A percentile compares a stretch with the other conserved stretches of the same genome.
Evolutionary conservation across 2,329 filamentous ascomycete genomes (phyloP).

Genomic region (Penicillium brasilianum): DNA sequence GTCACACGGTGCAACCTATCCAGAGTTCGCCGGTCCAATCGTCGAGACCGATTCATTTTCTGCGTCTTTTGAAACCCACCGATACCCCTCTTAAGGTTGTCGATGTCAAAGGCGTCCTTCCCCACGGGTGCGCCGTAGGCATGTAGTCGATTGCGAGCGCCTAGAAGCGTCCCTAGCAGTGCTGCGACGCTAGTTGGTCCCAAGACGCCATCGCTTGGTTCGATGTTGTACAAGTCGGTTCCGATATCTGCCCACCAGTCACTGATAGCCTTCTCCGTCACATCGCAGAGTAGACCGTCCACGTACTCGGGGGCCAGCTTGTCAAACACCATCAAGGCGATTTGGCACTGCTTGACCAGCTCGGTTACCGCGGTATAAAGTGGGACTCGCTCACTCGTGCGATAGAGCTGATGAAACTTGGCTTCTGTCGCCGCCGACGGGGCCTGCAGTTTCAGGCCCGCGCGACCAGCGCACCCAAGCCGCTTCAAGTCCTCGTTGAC

Average conservation of each 20-base stretch:
- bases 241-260: slow-evolving; percentile 98
- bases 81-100: slow-evolving; percentile 80
- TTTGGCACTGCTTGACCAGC: slow-evolving; percentile 88
- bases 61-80: slow-evolving; percentile 87
- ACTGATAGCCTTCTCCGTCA: slow-evolving; percentile 85
- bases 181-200: slow-evolving; percentile 91
- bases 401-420: slow-evolving; percentile 91
- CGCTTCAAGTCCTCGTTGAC: slow-evolving; percentile 95
- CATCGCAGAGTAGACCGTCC: slow-evolving; percentile 89
- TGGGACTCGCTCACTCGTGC: slow-evolving; percentile 79
- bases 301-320: slow-evolving; percentile 87
- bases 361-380: slow-evolving; percentile 81
- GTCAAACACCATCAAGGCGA: slow-evolving; percentile 84
- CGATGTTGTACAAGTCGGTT: slow-evolving; percentile 86
- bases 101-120: slow-evolving; percentile 90
- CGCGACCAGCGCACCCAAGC: slow-evolving; percentile 86
- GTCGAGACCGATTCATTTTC: slow-evolving; percentile 76
- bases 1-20: slow-evolving; percentile 81
- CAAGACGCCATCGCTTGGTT: slow-evolving; percentile 89
- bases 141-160: slow-evolving; percentile 85
- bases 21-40: slow-evolving; percentile 82
- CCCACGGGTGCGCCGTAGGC: slow-evolving; percentile 81
- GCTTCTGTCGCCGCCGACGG: slow-evolving; percentile 82
- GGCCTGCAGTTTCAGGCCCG: slow-evolving; percentile 77
- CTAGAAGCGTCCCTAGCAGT: slow-evolving; percentile 84